phyloP scores from a whole-genome alignment of 257 asterid species.

The Cynanchum wilfordii region DNA sequence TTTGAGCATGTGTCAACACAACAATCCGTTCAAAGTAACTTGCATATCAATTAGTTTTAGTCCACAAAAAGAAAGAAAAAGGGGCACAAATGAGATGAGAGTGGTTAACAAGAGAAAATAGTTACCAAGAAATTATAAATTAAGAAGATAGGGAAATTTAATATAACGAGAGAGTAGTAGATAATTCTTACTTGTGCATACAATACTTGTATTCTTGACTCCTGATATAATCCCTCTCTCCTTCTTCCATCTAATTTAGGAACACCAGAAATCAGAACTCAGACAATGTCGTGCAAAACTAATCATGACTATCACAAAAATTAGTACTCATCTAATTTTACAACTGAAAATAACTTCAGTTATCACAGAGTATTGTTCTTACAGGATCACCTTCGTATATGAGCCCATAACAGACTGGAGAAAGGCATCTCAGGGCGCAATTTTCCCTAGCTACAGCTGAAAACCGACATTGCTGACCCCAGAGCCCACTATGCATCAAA shows the following conservation, averaged over 20 bases:
- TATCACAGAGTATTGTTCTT: conserved; percentile 16
- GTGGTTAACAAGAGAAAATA: neutral
- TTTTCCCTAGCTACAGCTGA: conserved; percentile 73
- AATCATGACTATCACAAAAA: neutral
- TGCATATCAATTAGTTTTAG: neutral
- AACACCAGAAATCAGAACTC: conserved; percentile 14
- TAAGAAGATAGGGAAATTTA: neutral
- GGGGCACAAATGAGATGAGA: neutral
- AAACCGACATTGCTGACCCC: conserved; percentile 76
- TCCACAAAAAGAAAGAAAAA: neutral
- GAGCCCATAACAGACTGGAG: conserved; percentile 73
- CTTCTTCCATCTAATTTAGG: conserved; percentile 76
- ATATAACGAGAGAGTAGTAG: neutral
- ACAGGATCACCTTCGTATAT: conserved; percentile 93
- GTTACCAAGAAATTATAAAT: neutral
- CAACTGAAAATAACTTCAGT: neutral
- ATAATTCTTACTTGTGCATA: conserved; percentile 66
- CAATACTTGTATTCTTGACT: conserved; percentile 89
- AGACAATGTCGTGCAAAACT: neutral
- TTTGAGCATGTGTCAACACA: neutral
- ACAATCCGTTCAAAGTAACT: neutral
- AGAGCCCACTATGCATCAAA: conserved; percentile 53
- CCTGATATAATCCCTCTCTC: conserved; percentile 75
- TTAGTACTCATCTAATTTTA: neutral
- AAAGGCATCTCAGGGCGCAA: conserved; percentile 77